Evolutionary conservation across 352 stramenopile species (phyloP).

Genomic region (Globisporangium acanthophoron): DNA sequence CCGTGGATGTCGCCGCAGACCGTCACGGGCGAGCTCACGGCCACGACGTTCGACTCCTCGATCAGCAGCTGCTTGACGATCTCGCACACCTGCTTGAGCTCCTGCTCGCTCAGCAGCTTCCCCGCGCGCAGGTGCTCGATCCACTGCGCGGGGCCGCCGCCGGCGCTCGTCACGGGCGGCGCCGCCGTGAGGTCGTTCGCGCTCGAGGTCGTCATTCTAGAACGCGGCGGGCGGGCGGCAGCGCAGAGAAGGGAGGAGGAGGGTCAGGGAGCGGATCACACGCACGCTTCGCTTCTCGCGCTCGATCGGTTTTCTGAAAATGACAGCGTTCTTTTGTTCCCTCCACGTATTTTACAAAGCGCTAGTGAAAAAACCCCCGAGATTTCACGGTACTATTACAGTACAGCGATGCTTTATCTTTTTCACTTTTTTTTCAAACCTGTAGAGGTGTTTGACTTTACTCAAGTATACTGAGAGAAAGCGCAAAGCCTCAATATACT

Average conservation of each 20-base stretch:
- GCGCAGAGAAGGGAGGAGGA: not conserved
- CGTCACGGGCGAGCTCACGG: slow-evolving; percentile 86
- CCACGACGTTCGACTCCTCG: slow-evolving; percentile 90
- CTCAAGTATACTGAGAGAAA: too few relatives aligned
- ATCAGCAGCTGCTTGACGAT: slow-evolving; percentile 90
- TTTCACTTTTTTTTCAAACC: too few relatives aligned
- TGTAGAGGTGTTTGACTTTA: too few relatives aligned
- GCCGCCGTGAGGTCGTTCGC: slow-evolving; percentile 43
- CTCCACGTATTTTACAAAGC: too few relatives aligned
- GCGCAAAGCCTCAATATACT: too few relatives aligned
- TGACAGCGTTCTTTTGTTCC: too few relatives aligned
- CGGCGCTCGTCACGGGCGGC: slow-evolving; percentile 39
- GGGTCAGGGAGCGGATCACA: not conserved
- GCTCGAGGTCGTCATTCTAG: slow-evolving; percentile 40
- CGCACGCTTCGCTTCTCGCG: too few relatives aligned
- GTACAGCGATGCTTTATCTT: too few relatives aligned
- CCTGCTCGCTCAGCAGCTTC: slow-evolving; percentile 80
- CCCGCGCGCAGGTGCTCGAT: slow-evolving; percentile 74
- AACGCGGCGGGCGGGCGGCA: not conserved
- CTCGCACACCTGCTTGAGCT: slow-evolving; percentile 87
- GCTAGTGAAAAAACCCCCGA: too few relatives aligned
- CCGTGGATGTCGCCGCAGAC: slow-evolving; percentile 89
- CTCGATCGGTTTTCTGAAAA: too few relatives aligned
- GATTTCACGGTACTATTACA: too few relatives aligned
- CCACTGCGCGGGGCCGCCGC: slow-evolving; percentile 78